Conservation (phyloP, 352 stramenopile species). For the Stephanocyclus meneghinianus region DNA sequence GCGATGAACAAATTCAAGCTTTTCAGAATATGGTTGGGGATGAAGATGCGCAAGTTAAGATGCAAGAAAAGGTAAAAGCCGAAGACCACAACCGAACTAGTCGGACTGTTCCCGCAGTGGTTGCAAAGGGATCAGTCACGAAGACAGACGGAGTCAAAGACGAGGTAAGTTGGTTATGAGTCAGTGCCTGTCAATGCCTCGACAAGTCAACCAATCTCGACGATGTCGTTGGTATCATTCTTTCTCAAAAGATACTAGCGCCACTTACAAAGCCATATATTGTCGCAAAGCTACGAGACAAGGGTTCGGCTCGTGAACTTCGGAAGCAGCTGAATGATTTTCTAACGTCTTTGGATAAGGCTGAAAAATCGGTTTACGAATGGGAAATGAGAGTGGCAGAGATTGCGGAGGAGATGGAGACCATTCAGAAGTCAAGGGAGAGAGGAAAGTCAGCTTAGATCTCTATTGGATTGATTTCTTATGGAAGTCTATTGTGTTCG, state of each 20-base stretch:
- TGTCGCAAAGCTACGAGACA: neutral
- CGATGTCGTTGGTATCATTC: neutral
- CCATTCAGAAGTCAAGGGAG: neutral
- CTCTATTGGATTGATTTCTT: no score
- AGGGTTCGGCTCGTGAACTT: neutral
- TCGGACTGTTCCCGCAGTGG: neutral
- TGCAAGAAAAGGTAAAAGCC: neutral
- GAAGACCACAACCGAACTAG: neutral
- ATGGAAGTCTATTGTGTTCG: no score
- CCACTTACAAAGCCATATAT: neutral
- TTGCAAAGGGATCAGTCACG: neutral
- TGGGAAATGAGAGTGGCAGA: slow-evolving; percentile 5
- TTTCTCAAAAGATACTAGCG: neutral
- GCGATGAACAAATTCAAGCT: neutral
- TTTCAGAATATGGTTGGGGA: neutral
- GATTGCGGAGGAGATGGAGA: neutral
- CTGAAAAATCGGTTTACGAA: neutral
- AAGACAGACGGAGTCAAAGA: neutral
- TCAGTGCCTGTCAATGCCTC: no score
- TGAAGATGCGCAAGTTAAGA: slow-evolving; percentile 1
- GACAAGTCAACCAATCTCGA: no score
- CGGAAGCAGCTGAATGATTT: neutral
- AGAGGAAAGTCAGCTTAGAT: neutral
- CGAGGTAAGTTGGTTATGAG: neutral
- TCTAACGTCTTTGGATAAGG: slow-evolving; percentile 4